Base-by-base conservation (phyloP, 1,284 basidiomycete genomes). In the Cerioporus squamosus region DNA sequence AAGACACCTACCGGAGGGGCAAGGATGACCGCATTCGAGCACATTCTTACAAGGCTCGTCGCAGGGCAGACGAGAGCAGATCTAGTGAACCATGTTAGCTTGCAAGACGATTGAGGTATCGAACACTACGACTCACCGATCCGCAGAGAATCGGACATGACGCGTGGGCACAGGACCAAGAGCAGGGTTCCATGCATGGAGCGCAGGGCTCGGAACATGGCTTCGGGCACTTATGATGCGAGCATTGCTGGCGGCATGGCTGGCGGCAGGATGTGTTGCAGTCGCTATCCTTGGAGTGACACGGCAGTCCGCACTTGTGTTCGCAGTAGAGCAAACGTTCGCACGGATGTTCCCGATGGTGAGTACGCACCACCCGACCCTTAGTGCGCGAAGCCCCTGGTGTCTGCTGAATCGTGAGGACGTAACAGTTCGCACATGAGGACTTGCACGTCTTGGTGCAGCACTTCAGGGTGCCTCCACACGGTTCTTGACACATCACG, bases 61-160 rank as follows among this genome's bases (percentile, higher is more conserved):
- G 59, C 89, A 90, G 0, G 90, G 90, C 2, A 89, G 70, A 8
- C 88, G 81, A 7, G 82, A 78, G 67, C 90, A 91, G 18, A 88
- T 80, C 88, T 91, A 57, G 0, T 10, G 29, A 40, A 17, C 10
- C 54, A 7, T 12, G 31, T 3, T 55, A 6, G 10, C 51, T 3
- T 20, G 15, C 2, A 22, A 18, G 26, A 39, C n/a, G 33, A 2
- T n/a, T 3, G 4, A 20, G n/a, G 8, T 8, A 22, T n/a, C 39
- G 23, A 24, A 7, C 12, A 12, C 33, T 36, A 15, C 33, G 2
- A 76, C 85, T 73, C 59, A 89, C 88, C 31, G 86, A 88, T 12
- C 87, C 88, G 64, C 90, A 92, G 0, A 85, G 81, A n/a, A 89
- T 79, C 0, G 82, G 82, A 57, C 90, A 91, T 14, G 46, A 49